Conservation (phyloP, 768 basidiomycete genomes). For the Tricholoma sp. region DNA sequence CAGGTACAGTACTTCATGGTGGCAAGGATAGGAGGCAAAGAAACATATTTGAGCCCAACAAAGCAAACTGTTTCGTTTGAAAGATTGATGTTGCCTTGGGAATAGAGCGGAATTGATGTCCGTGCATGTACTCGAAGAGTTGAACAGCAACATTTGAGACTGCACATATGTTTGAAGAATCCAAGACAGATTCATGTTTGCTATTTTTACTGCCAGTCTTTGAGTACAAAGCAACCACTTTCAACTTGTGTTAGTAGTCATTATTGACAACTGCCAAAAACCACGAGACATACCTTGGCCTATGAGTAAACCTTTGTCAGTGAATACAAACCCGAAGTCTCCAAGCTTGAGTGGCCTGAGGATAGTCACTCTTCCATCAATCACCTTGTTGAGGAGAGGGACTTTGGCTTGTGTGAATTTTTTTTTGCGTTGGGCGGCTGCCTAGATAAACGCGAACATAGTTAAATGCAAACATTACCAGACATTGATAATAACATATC, state of each 20-base stretch:
- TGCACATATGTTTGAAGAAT: conserved; percentile 17
- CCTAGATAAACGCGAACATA: no score
- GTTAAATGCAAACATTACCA: background rate
- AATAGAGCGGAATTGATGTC: background rate
- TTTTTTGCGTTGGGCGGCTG: no score
- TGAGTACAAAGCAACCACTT: conserved; percentile 18
- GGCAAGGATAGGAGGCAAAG: background rate
- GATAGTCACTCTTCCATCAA: no score
- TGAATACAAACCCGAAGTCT: no score
- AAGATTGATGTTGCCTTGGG: background rate
- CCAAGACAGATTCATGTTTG: conserved; percentile 14
- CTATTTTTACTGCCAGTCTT: conserved; percentile 25
- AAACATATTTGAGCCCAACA: background rate
- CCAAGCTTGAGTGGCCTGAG: no score
- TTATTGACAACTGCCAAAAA: background rate
- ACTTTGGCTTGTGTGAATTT: no score
- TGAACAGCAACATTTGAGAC: conserved; percentile 19
- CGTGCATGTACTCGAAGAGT: conserved; percentile 4
- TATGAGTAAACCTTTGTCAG: no score
- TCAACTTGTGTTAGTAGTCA: background rate
- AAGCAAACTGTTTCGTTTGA: background rate
- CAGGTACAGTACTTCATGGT: background rate
- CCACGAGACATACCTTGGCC: no score
- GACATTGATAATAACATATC: background rate
- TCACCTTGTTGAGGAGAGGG: no score